Evolutionary conservation across 2,329 filamentous ascomycete species (phyloP), one percentile per base, ranked within the genome.

Genomic region (Xylariomycetidae sp.): DNA sequence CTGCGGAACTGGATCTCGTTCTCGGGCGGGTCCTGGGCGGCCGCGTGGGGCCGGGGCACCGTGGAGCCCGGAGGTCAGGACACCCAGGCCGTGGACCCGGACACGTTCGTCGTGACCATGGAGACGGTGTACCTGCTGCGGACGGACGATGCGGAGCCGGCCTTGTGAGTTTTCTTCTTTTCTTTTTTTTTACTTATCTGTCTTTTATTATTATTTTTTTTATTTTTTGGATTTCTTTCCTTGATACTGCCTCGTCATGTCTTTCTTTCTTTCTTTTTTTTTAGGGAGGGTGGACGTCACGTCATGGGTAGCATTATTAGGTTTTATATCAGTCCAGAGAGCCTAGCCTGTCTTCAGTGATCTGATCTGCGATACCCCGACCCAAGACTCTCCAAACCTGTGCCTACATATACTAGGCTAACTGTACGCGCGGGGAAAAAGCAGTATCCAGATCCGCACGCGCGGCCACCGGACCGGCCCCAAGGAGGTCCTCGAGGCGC

Each of bases 1-100:
- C 58, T 63, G 36, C 63, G 69, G 37, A 70, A 72, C 44, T 70
- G 70, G 51, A 68, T 69, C 17, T 67, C 67, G 10, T 66, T 72
- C 31, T 59, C 60, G 6, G 62, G 62, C 8, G 69, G 69, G 2
- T 57, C 53, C 9, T 73, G 68, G 67, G 65, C 63, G 6, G 69
- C 66, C 6, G 64, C 59, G 1, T 72, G 70, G 56, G 69, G 67
- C 30, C 62, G 66, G 31, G 69, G 69, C 17, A 63, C 60, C 20
- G 62, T 71, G 40, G 8, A 58, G 50, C 52, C 56, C 10, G 52
- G 56, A 13, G 54, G 60, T 47, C 70, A 60, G 45, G 62, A 56
- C 33, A 54, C 49, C 22, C 51, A 58, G 35, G 28, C 60, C 15
- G 49, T 58, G 16, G 49, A 57, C 17, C 38, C 49, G 14, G 48